phyloP scores from a whole-genome alignment of 2,329 filamentous ascomycete genomes.

The Harringtonia lauricola region DNA sequence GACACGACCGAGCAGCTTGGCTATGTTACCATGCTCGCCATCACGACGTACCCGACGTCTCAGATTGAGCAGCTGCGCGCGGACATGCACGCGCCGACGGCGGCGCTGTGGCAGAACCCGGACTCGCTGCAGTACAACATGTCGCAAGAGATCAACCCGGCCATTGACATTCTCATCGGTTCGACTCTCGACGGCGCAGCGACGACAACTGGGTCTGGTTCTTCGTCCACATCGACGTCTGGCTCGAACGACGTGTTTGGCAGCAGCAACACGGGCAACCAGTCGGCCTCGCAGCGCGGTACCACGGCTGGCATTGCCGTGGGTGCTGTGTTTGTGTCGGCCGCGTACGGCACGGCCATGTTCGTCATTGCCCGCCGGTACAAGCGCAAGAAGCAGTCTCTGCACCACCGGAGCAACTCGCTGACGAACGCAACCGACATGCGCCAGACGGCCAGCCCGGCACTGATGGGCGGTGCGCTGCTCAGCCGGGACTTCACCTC shows the following conservation, averaged over 20 bases:
- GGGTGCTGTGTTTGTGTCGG: constrained; percentile 66
- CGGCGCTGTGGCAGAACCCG: constrained; percentile 63
- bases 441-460: constrained; percentile 43
- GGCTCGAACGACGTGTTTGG: constrained; percentile 22
- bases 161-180: constrained; percentile 55
- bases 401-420: constrained; percentile 70
- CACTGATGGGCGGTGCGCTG: constrained; percentile 61
- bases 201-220: constrained; percentile 25
- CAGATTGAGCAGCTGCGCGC: constrained; percentile 57
- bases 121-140: constrained; percentile 57
- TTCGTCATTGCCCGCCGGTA: constrained; percentile 85
- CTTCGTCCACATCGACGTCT: constrained; percentile 18
- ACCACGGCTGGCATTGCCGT: constrained; percentile 62
- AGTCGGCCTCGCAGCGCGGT: constrained; percentile 48
- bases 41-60: constrained; percentile 56
- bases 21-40: constrained; percentile 72
- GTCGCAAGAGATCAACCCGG: constrained; percentile 72
- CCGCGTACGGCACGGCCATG: constrained; percentile 89
- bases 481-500: constrained; percentile 43
- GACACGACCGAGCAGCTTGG: constrained; percentile 58
- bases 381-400: constrained; percentile 70
- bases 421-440: constrained; percentile 50
- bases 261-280: constrained; percentile 27
- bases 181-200: constrained; percentile 27
- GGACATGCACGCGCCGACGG: constrained; percentile 60